Evolutionary conservation across 331 rosid species (phyloP).

Genomic region (Quercus phellos): DNA sequence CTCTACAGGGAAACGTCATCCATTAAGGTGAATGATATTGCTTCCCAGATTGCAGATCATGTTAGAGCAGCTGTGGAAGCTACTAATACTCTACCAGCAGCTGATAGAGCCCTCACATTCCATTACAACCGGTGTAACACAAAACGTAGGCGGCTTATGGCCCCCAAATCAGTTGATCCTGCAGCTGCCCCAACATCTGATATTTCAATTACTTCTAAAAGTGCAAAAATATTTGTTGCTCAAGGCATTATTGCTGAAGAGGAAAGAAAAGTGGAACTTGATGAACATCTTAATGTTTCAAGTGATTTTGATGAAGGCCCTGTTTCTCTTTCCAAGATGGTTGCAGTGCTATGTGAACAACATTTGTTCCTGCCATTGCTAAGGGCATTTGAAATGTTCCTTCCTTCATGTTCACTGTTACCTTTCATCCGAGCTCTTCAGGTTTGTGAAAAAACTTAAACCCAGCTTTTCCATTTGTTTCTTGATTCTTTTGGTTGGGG

Average conservation of each 20-base stretch:
- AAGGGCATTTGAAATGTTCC: slow-evolving; percentile 96
- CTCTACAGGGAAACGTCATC: slow-evolving; percentile 85
- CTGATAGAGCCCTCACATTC: slow-evolving; percentile 58
- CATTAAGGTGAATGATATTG: slow-evolving; percentile 86
- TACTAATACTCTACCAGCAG: slow-evolving; percentile 60
- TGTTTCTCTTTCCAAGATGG: slow-evolving; percentile 82
- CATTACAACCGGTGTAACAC: slow-evolving; percentile 78
- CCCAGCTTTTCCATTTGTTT: slow-evolving; percentile 8
- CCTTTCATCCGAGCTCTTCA: slow-evolving; percentile 94
- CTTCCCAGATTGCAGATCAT: slow-evolving; percentile 81
- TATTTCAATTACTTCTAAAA: slow-evolving; percentile 36
- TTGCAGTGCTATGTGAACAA: slow-evolving; percentile 90
- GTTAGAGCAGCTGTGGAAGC: slow-evolving; percentile 93
- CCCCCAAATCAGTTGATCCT: slow-evolving; percentile 37
- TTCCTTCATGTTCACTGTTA: slow-evolving; percentile 86
- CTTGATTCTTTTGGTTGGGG: slow-evolving; percentile 13
- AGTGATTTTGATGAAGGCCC: slow-evolving; percentile 62
- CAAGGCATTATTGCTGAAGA: slow-evolving; percentile 34
- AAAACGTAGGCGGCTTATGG: slow-evolving; percentile 70
- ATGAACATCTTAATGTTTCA: slow-evolving; percentile 21
- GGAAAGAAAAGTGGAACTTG: slow-evolving; percentile 38
- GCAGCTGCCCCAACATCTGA: slow-evolving; percentile 33
- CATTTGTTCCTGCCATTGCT: slow-evolving; percentile 80
- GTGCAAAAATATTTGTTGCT: slow-evolving; percentile 37
- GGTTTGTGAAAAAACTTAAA: slow-evolving; percentile 47